phyloP scores from a whole-genome alignment of 2,329 filamentous ascomycete species.

The Fusarium sp. region DNA sequence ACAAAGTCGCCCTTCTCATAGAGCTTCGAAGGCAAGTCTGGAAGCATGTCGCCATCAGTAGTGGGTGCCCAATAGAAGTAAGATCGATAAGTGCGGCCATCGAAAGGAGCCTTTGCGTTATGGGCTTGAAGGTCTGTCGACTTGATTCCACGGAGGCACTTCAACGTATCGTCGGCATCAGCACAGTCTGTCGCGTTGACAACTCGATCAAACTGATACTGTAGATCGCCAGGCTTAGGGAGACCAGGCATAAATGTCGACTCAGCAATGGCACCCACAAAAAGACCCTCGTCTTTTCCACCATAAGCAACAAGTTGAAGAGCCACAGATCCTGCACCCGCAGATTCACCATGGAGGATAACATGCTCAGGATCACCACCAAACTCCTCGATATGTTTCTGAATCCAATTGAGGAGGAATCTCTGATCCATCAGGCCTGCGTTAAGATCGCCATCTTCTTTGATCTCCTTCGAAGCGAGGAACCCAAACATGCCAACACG shows the following conservation, averaged over 20 bases:
- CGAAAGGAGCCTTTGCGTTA: constrained; percentile 57
- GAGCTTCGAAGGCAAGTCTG: constrained; percentile 56
- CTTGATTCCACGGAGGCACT: constrained; percentile 56
- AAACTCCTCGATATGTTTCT: constrained; percentile 68
- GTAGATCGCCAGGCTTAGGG: constrained; percentile 56
- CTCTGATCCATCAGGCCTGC: constrained; percentile 73
- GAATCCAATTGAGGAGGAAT: constrained; percentile 70
- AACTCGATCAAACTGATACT: constrained; percentile 60
- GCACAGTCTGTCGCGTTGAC: constrained; percentile 53
- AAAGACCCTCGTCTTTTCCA: constrained; percentile 59
- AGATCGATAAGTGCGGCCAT: constrained; percentile 50
- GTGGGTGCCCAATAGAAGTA: constrained; percentile 65
- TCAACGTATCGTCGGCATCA: constrained; percentile 49
- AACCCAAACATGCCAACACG: constrained; percentile 73
- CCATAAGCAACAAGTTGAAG: constrained; percentile 63
- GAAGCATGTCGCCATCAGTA: constrained; percentile 60
- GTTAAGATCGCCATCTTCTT: constrained; percentile 68
- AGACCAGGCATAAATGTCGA: constrained; percentile 64
- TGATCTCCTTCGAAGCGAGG: constrained; percentile 67
- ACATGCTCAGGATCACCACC: constrained; percentile 70
- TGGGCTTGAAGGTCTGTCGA: constrained; percentile 53
- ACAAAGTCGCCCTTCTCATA: constrained; percentile 56
- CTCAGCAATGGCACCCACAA: constrained; percentile 59
- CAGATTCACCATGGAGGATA: constrained; percentile 71
- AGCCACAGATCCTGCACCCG: constrained; percentile 69